Conservation (phyloP, 2,329 filamentous ascomycete species). For the Exophiala oligosperma region DNA sequence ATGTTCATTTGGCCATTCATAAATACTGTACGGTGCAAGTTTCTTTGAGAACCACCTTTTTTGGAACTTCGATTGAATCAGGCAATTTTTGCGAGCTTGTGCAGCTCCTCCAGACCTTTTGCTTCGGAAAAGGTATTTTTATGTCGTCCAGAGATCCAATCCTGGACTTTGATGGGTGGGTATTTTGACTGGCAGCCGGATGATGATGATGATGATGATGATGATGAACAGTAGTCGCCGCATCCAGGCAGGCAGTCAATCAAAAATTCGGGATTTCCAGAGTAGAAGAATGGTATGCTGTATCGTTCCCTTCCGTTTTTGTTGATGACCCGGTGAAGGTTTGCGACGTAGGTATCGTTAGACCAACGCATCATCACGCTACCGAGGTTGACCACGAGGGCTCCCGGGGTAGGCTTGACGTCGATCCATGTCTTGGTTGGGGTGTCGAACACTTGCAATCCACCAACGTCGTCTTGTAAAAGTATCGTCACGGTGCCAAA, state of each 20-base stretch:
- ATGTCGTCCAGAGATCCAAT: conserved; percentile 31
- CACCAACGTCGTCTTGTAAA: conserved; percentile 32
- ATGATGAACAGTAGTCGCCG: conserved; percentile 2
- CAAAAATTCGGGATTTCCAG: conserved; percentile 31
- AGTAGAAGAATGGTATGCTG: conserved; percentile 33
- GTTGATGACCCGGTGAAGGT: conserved; percentile 35
- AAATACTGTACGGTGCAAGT: too few relatives aligned
- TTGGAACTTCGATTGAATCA: background rate
- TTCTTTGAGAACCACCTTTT: too few relatives aligned
- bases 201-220: too few relatives aligned
- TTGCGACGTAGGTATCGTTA: conserved; percentile 32
- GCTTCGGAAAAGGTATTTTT: conserved; percentile 30
- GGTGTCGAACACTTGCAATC: conserved; percentile 32
- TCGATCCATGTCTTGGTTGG: conserved; percentile 29
- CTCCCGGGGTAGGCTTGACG: conserved; percentile 28
- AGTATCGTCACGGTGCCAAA: conserved; percentile 36
- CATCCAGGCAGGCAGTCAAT: conserved; percentile 31
- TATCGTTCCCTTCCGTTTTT: conserved; percentile 30
- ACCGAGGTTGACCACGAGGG: conserved; percentile 33
- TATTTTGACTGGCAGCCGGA: conserved; percentile 21
- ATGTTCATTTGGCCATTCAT: too few relatives aligned
- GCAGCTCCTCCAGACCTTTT: conserved; percentile 25
- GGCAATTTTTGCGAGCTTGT: conserved; percentile 10
- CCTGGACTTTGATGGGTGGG: conserved; percentile 29
- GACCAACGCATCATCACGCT: conserved; percentile 35